phyloP scores from a whole-genome alignment of 2,329 filamentous ascomycete species.

The Aspergillus melleus region DNA sequence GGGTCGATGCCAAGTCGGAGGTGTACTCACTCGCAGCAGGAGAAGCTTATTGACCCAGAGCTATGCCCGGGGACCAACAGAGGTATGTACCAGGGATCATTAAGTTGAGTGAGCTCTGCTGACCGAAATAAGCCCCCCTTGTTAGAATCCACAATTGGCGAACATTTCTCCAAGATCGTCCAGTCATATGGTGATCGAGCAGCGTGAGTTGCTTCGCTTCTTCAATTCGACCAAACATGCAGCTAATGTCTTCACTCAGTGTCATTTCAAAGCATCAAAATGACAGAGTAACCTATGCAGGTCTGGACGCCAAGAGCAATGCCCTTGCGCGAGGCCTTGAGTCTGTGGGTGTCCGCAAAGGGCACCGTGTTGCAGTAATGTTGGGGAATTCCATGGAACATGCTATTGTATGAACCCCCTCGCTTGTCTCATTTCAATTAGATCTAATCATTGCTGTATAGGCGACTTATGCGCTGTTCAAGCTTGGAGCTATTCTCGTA shows the following conservation, averaged over 20 bases:
- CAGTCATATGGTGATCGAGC: slow-evolving; percentile 45
- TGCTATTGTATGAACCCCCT: slow-evolving; percentile 59
- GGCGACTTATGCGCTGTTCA: slow-evolving; percentile 83
- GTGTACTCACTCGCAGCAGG: neutral
- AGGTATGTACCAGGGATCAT: slow-evolving; percentile 11
- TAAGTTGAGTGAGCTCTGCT: neutral
- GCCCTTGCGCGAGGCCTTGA: slow-evolving; percentile 69
- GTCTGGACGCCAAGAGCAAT: slow-evolving; percentile 75
- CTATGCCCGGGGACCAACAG: slow-evolving; percentile 25
- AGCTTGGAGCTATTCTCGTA: slow-evolving; percentile 86
- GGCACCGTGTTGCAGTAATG: slow-evolving; percentile 81
- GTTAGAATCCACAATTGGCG: slow-evolving; percentile 48
- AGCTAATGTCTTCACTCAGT: slow-evolving; percentile 30
- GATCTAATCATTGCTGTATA: slow-evolving; percentile 11
- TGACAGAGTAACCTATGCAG: slow-evolving; percentile 67
- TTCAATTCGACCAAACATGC: neutral
- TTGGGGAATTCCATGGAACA: slow-evolving; percentile 84
- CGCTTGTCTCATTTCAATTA: neutral
- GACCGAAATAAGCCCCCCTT: slow-evolving; percentile 40
- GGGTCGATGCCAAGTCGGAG: neutral
- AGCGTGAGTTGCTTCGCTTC: slow-evolving; percentile 48
- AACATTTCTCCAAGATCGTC: slow-evolving; percentile 48
- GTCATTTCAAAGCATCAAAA: slow-evolving; percentile 64
- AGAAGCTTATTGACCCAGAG: slow-evolving; percentile 24
- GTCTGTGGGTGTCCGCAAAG: slow-evolving; percentile 72